These are phyloP conservation scores for Chalara sp. DNA, from an alignment of 2,329 filamentous ascomycete species.

Conservation along the genomic window DNA sequence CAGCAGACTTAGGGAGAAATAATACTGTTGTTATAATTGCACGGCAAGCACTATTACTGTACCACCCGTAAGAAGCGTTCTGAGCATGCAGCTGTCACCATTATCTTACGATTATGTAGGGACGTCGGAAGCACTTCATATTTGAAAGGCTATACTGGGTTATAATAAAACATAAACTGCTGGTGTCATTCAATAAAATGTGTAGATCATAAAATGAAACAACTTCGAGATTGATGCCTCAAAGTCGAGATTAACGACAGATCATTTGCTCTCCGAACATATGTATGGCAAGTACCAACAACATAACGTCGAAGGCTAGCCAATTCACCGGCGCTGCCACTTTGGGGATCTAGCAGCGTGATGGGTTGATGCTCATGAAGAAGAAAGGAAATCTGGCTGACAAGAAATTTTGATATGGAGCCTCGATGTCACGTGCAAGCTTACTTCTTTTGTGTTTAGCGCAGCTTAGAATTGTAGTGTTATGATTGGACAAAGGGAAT, in stretches of 20 bases:
- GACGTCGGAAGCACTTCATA: too few species aligned
- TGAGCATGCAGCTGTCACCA: too few species aligned
- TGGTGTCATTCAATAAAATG: background rate
- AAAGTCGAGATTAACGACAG: conserved; percentile 34
- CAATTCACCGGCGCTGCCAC: conserved; percentile 22
- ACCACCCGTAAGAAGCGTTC: too few species aligned
- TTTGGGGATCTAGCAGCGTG: conserved; percentile 21
- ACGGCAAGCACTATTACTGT: too few species aligned
- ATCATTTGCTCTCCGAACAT: conserved; percentile 30
- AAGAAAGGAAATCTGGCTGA: conserved; percentile 5
- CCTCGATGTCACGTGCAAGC: conserved; percentile 9
- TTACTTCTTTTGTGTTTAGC: background rate
- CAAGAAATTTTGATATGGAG: conserved; percentile 12
- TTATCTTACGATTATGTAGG: too few species aligned
- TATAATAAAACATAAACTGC: too few species aligned
- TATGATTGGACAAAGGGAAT: conserved; percentile 13
- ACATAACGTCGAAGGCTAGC: conserved; percentile 25
- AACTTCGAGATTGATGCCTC: conserved; percentile 27
- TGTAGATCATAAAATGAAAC: conserved; percentile 36
- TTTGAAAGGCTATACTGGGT: too few species aligned
- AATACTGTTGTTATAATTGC: too few species aligned
- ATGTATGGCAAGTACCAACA: conserved; percentile 16
- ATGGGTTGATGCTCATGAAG: conserved; percentile 27
- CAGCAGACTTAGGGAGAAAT: too few species aligned
- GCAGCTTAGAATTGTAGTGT: conserved; percentile 9